Conservation (phyloP, 768 basidiomycete genomes). For the Pleurotus platypus region DNA sequence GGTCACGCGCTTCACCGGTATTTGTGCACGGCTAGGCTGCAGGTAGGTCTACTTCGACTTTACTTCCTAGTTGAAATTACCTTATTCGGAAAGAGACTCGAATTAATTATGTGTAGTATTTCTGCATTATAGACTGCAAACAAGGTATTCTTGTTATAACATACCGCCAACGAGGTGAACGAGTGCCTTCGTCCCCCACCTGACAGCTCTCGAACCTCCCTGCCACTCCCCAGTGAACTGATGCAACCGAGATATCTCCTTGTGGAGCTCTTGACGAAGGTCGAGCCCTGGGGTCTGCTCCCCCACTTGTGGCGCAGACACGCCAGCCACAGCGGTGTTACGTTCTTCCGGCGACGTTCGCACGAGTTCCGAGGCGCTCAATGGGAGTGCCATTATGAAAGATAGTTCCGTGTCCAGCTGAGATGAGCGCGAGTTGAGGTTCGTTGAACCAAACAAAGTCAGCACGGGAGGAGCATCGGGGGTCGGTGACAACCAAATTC, state of each 20-base stretch:
- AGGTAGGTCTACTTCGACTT: not conserved
- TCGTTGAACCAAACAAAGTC: slow-evolving; percentile 92
- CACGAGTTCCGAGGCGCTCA: slow-evolving; percentile 19
- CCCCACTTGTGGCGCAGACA: not conserved
- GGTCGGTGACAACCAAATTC: slow-evolving; percentile 78
- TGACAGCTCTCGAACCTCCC: slow-evolving; percentile 8
- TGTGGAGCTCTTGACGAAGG: slow-evolving; percentile 8
- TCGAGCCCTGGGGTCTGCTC: not conserved
- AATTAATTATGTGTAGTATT: too few relatives aligned
- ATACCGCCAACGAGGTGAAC: slow-evolving; percentile 12
- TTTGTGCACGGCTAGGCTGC: too few relatives aligned
- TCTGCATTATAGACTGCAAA: too few relatives aligned
- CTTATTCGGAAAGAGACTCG: too few relatives aligned
- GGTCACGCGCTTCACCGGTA: too few relatives aligned
- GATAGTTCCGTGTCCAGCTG: slow-evolving; percentile 91
- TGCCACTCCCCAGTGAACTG: slow-evolving; percentile 5
- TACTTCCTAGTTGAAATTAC: not conserved
- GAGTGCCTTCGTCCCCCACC: slow-evolving; percentile 10
- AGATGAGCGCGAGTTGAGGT: slow-evolving; percentile 88
- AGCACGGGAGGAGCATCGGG: slow-evolving; percentile 50
- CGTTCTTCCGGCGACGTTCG: not conserved
- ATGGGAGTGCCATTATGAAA: slow-evolving; percentile 75
- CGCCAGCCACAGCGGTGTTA: not conserved
- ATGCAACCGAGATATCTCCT: slow-evolving; percentile 9
- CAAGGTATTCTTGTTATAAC: not conserved